Conservation (phyloP, 2,329 filamentous ascomycete species). For the Purpureocillium takamizusanense region DNA sequence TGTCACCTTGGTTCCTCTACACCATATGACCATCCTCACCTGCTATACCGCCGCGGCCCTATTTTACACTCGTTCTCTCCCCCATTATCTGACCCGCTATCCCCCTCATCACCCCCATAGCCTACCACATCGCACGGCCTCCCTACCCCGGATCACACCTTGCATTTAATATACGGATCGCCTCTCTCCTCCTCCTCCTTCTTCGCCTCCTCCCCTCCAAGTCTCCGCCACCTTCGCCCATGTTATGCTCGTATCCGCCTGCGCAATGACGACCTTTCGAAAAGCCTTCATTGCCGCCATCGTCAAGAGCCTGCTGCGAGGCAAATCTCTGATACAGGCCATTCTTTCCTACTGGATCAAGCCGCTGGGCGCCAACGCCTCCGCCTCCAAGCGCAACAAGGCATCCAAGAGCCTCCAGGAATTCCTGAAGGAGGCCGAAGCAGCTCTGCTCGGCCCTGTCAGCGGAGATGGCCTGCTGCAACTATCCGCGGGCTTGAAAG, state of each 20-base stretch:
- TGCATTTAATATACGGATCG: not conserved
- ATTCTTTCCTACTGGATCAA: slow-evolving; percentile 45
- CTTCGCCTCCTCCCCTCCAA: not conserved
- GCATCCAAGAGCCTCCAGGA: slow-evolving; percentile 28
- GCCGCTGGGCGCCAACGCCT: slow-evolving; percentile 25
- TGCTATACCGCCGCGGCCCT: not conserved
- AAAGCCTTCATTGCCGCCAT: slow-evolving; percentile 44
- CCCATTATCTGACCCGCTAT: not conserved
- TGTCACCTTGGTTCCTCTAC: slow-evolving; percentile 1
- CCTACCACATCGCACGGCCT: too few relatives aligned
- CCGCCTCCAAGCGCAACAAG: slow-evolving; percentile 11
- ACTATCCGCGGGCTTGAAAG: slow-evolving; percentile 41
- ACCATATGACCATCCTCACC: too few relatives aligned
- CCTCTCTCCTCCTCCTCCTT: not conserved
- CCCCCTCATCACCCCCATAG: not conserved
- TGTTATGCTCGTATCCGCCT: slow-evolving; percentile 43
- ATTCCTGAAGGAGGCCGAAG: slow-evolving; percentile 49
- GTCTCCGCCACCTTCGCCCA: slow-evolving; percentile 5
- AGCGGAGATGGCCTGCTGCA: slow-evolving; percentile 32
- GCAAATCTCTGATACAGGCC: slow-evolving; percentile 50
- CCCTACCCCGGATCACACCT: not conserved
- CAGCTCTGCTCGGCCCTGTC: slow-evolving; percentile 38
- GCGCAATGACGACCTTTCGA: slow-evolving; percentile 48
- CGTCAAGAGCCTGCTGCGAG: slow-evolving; percentile 47
- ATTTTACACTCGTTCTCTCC: slow-evolving; percentile 1